Evolutionary conservation across 345 rosid genomes (phyloP), one percentile per base, ranked within the genome.

Genomic region (Cardamine chenopodiifolia): DNA sequence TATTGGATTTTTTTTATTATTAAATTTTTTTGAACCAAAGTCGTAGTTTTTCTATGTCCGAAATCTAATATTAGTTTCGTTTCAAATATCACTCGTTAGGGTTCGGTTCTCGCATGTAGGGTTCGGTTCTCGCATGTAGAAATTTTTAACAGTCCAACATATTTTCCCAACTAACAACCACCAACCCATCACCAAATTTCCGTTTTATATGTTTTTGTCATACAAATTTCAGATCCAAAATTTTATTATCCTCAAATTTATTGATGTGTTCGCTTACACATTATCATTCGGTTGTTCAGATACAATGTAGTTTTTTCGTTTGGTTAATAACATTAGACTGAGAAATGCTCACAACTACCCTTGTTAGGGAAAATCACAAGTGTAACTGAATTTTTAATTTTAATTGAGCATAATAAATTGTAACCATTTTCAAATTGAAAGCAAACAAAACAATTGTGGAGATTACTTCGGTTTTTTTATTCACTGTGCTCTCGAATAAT

Each of bases 111-210:
- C n/a, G n/a, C n/a, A n/a, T n/a, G n/a, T n/a, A n/a, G n/a, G 29
- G 40, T 23, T 57, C 3, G 25, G 72, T 66, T 45, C 66, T 56
- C 69, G 29, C 74, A 29, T 31, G 74, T 17, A 69, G 13, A 68
- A 39, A 26, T 3, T n/a, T 60, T 68, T 70, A 69, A 42, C 3
- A n/a, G 70, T 60, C 58, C 15, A 68, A 61, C 37, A 23, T 44
- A 70, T 76, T 44, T 76, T 58, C 34, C 62, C 75, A 76, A 69
- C 74, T 62, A 76, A 69, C 74, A 52, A 53, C 79, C 0, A 76
- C 74, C 67, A 69, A 68, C 79, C 17, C 34, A 15, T 61, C 64
- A 76, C 74, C 64, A 69, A 68, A 61, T 42, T 70, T 65, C 35
- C 40, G 19, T 45, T 65, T 23, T 7, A 37, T 11, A 37, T 45